A percentile compares a stretch with the other conserved stretches of the same genome.
phyloP scores from a whole-genome alignment of 371 early-diverging fungal species.

The Mortierella sp. region DNA sequence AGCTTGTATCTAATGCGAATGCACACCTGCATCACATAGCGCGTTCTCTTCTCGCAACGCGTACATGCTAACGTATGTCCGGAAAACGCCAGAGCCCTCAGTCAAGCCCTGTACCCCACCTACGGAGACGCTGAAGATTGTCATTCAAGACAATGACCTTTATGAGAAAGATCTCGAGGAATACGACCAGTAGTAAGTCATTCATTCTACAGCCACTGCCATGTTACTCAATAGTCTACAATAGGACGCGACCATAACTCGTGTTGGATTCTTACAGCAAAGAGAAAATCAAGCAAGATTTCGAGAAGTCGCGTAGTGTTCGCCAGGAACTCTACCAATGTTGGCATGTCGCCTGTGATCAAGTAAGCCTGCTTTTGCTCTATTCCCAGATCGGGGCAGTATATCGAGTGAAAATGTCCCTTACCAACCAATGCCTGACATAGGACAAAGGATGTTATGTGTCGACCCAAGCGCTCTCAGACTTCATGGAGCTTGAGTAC shows the following conservation, averaged over 20 bases:
- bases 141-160: slow-evolving; percentile 23
- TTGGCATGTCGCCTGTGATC: slow-evolving; percentile 40
- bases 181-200: slow-evolving; percentile 10
- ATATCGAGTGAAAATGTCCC: background rate
- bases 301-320: slow-evolving; percentile 20
- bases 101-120: slow-evolving; percentile 15
- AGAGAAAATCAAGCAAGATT: slow-evolving; percentile 12
- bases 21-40: slow-evolving; percentile 7
- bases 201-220: background rate
- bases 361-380: slow-evolving; percentile 8
- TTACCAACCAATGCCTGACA: background rate
- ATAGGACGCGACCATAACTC: background rate
- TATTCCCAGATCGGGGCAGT: too few species aligned
- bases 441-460: slow-evolving; percentile 32
- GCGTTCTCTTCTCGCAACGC: slow-evolving; percentile 53
- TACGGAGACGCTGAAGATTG: slow-evolving; percentile 11
- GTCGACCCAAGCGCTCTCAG: slow-evolving; percentile 6
- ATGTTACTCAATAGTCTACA: too few species aligned
- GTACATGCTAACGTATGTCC: slow-evolving; percentile 53
- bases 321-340: slow-evolving; percentile 20
- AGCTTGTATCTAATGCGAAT: too few species aligned
- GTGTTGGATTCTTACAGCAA: slow-evolving; percentile 4
- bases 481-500: slow-evolving; percentile 8
- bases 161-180: slow-evolving; percentile 21
- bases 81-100: background rate